These are phyloP conservation scores for Neospermospora avenae DNA, from an alignment of 2,329 filamentous ascomycete species.

Conservation along the genomic window DNA sequence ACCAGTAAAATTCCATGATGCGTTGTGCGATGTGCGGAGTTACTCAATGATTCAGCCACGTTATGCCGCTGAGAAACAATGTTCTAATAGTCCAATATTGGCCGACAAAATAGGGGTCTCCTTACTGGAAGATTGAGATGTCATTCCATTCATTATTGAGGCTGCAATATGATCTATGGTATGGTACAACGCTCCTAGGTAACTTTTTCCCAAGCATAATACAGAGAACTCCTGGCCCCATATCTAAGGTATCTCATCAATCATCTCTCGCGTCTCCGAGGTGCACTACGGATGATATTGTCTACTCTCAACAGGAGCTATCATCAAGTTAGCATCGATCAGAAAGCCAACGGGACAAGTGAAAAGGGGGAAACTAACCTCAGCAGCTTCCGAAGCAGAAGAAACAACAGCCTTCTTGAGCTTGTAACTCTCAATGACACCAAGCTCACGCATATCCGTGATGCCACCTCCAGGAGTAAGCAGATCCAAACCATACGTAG, in stretches of 20 bases:
- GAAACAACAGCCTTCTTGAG: constrained; percentile 97
- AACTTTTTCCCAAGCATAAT: constrained; percentile 32
- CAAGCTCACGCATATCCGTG: constrained; percentile 90
- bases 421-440: constrained; percentile 98
- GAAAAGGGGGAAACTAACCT: constrained; percentile 58
- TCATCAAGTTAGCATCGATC: constrained; percentile 34
- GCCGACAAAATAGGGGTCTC: background rate
- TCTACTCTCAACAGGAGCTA: constrained; percentile 89
- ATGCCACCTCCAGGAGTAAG: constrained; percentile 87
- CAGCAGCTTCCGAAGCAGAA: constrained; percentile 91
- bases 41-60: constrained; percentile 4
- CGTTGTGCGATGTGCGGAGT: background rate
- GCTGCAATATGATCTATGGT: constrained; percentile 36
- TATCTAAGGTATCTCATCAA: constrained; percentile 38
- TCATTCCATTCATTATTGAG: constrained; percentile 32
- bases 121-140: constrained; percentile 8
- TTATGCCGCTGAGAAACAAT: background rate
- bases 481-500: constrained; percentile 86
- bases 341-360: constrained; percentile 1
- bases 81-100: background rate
- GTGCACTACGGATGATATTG: constrained; percentile 94
- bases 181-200: constrained; percentile 34
- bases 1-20: background rate
- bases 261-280: constrained; percentile 75
- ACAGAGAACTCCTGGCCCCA: constrained; percentile 26